phyloP scores from a whole-genome alignment of 2,329 filamentous ascomycete species.

The Pseudogymnoascus sp. region DNA sequence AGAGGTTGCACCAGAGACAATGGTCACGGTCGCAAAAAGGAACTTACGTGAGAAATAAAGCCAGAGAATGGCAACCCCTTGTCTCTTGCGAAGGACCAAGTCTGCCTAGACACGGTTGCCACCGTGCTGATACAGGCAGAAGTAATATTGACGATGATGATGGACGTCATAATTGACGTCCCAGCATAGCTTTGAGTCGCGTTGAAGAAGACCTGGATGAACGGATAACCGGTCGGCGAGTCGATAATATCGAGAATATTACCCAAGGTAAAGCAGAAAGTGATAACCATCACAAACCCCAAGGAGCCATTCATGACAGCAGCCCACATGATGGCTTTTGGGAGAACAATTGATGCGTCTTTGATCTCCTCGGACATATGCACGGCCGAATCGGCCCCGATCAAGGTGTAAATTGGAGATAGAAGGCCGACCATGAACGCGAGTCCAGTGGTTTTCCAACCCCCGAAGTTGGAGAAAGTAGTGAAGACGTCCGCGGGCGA shows the following conservation, averaged over 20 bases:
- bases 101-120: constrained; percentile 31
- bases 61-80: constrained; percentile 35
- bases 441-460: constrained; percentile 29
- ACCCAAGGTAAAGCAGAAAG: constrained; percentile 30
- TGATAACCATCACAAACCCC: constrained; percentile 35
- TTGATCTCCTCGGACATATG: constrained; percentile 44
- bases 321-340: constrained; percentile 40
- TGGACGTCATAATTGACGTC: constrained; percentile 40
- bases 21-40: background rate
- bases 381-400: constrained; percentile 23
- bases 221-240: constrained; percentile 38
- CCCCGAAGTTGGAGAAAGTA: constrained; percentile 27
- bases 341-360: constrained; percentile 40
- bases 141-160: constrained; percentile 35
- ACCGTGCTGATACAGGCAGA: constrained; percentile 33
- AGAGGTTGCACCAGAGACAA: background rate
- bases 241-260: constrained; percentile 32
- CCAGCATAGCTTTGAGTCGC: constrained; percentile 37
- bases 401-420: constrained; percentile 23
- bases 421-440: constrained; percentile 33
- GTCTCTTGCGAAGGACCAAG: constrained; percentile 39
- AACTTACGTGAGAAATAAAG: constrained; percentile 34
- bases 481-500: constrained; percentile 26
- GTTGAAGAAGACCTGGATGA: constrained; percentile 43
- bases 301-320: constrained; percentile 41